Conservation (phyloP, 2,329 filamentous ascomycete species). For the Clarireedia paspali region DNA sequence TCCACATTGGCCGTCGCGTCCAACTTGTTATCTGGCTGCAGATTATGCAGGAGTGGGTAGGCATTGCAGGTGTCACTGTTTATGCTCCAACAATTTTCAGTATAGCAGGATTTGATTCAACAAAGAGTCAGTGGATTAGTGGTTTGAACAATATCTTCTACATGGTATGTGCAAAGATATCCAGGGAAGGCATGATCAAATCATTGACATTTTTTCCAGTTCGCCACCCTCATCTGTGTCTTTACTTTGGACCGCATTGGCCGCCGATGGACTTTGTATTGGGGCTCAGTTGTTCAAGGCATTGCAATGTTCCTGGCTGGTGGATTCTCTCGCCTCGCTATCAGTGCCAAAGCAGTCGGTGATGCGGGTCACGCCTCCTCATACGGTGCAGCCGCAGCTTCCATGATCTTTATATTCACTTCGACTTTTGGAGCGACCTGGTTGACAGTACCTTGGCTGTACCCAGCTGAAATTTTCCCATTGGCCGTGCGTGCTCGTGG, state of each 20-base stretch:
- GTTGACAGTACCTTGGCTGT: constrained; percentile 33
- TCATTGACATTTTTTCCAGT: background rate
- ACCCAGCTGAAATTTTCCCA: constrained; percentile 49
- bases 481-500: constrained; percentile 45
- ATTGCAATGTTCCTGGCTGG: background rate
- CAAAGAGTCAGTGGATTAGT: background rate
- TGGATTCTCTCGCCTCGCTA: background rate
- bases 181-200: too few species aligned
- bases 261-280: background rate
- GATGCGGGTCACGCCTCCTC: background rate
- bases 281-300: background rate
- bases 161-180: background rate
- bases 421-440: background rate
- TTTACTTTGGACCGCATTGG: background rate
- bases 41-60: background rate
- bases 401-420: background rate
- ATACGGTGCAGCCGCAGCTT: background rate
- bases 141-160: background rate
- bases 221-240: background rate
- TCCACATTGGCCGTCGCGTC: background rate
- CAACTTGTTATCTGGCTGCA: background rate
- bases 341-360: background rate
- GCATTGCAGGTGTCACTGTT: background rate
- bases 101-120: background rate
- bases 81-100: background rate